Evolutionary conservation across 2,329 filamentous ascomycete species (phyloP), one percentile per base, ranked within the genome.

Genomic region (Cladophialophora immunda): DNA sequence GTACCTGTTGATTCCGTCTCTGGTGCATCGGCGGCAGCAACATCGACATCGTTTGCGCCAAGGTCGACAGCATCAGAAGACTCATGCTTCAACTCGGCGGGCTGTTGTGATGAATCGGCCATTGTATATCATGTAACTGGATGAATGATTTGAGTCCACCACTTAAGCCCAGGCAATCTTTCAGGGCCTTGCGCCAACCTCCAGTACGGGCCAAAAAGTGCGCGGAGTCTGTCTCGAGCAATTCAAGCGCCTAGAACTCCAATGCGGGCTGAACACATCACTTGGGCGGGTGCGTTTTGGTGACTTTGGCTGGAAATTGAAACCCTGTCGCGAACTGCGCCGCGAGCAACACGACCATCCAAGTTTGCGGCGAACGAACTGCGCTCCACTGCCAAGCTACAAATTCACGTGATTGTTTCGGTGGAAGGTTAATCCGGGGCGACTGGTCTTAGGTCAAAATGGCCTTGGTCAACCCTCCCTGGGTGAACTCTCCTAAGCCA

Each of bases 11-110:
- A 25, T 27, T 54, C 52, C 27, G 56, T 41, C 30, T 62, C 54
- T 8, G 64, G 8, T 4, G 62, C 67, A 22, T 53, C 25, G 15
- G 55, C 63, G 13, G 29, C 54, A 45, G 64, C 55, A 7, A 36
- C 64, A 19, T 62, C 60, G n/a, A 30, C 45, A 25, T 4, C 53
- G 25, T 58, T 47, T 27, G 36, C 63, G 22, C 36, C 32, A n/a
- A 66, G 22, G 11, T 47, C 64, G 34, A 57, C 32, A 22, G 53
- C 41, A 34, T 69, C 67, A 22, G 67, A 66, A 56, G 55, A 19
- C 61, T 69, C 67, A 6, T 69, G 67, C 60, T 69, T 69, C 60
- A 69, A 55, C 32, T 62, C 64, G 8, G 64, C 38, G 17, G 67
- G 60, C 13, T 53, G 27, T 50, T 57, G 17, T 41, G 59, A 30